A percentile compares a stretch with the other conserved stretches of the same genome.
Conservation (phyloP, 306 rosid species). For the Dicorynia guianensis region DNA sequence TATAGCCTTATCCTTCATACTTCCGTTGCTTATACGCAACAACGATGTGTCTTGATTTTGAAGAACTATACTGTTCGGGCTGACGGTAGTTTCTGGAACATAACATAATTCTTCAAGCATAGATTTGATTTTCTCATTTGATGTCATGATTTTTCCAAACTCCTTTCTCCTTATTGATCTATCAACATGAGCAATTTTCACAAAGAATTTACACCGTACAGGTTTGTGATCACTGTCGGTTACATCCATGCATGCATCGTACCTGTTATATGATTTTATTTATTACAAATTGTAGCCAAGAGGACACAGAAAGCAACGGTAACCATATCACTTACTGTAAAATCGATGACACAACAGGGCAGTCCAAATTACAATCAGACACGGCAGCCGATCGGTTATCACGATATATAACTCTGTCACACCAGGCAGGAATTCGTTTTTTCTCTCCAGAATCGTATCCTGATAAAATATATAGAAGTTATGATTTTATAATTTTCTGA, state of each 20-base stretch:
- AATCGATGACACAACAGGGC: constrained; percentile 90
- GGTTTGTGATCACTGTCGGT: constrained; percentile 99
- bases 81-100: constrained; percentile 75
- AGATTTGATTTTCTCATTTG: constrained; percentile 74
- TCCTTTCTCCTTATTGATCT: constrained; percentile 87
- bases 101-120: constrained; percentile 64
- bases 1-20: constrained; percentile 63
- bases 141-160: constrained; percentile 68
- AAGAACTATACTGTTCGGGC: constrained; percentile 66
- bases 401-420: constrained; percentile 96
- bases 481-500: not conserved
- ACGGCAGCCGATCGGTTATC: constrained; percentile 72
- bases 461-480: constrained; percentile 44
- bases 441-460: constrained; percentile 99
- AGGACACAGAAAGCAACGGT: constrained; percentile 29
- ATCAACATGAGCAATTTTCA: constrained; percentile 82
- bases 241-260: constrained; percentile 98
- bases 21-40: constrained; percentile 66
- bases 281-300: constrained; percentile 29
- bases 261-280: constrained; percentile 60
- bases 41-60: constrained; percentile 76
- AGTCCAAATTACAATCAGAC: constrained; percentile 75
- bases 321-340: constrained; percentile 67
- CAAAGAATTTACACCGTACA: constrained; percentile 82
- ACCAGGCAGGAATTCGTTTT: constrained; percentile 99